Evolutionary conservation across 164 flowering plant species (phyloP).

Genomic region (Magnolia kwangsiensis): DNA sequence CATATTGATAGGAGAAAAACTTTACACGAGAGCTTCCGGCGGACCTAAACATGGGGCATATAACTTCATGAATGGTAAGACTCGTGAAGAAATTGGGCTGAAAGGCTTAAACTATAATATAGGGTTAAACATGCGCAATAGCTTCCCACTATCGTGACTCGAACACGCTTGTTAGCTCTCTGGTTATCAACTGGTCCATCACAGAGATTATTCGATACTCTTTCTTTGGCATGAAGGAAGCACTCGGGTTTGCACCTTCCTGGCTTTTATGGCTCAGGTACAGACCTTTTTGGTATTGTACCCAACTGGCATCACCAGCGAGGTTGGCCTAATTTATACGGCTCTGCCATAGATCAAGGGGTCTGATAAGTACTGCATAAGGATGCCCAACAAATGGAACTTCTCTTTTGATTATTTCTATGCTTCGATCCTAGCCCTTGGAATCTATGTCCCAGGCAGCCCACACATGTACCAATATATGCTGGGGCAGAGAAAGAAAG

Average conservation of each 20-base stretch:
- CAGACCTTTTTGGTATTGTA: constrained; percentile 69
- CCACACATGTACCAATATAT: constrained; percentile 87
- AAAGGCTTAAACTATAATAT: too few relatives aligned
- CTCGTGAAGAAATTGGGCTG: too few relatives aligned
- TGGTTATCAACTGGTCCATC: too few relatives aligned
- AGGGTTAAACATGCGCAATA: too few relatives aligned
- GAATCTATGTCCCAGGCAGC: constrained; percentile 78
- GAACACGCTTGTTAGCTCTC: too few relatives aligned
- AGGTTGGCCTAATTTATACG: constrained; percentile 77
- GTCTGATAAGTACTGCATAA: constrained; percentile 65
- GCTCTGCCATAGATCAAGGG: constrained; percentile 76
- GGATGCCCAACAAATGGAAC: constrained; percentile 97
- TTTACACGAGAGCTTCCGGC: too few relatives aligned
- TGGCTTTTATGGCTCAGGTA: constrained; percentile 97
- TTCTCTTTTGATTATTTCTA: constrained; percentile 84
- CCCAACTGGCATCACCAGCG: constrained; percentile 82
- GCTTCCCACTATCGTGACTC: too few relatives aligned
- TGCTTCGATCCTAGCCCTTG: constrained; percentile 51
- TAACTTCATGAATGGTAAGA: too few relatives aligned
- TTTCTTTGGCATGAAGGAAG: constrained; percentile 89
- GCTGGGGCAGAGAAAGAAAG: constrained; percentile 89
- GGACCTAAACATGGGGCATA: too few relatives aligned
- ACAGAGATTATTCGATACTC: constrained; percentile 85
- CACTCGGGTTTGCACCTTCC: constrained; percentile 77
- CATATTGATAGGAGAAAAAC: too few relatives aligned